Percentiles rank a stretch among this genome's conserved stretches.
Conservation (phyloP, 257 asterid genomes). For the Perilla frutescens region DNA sequence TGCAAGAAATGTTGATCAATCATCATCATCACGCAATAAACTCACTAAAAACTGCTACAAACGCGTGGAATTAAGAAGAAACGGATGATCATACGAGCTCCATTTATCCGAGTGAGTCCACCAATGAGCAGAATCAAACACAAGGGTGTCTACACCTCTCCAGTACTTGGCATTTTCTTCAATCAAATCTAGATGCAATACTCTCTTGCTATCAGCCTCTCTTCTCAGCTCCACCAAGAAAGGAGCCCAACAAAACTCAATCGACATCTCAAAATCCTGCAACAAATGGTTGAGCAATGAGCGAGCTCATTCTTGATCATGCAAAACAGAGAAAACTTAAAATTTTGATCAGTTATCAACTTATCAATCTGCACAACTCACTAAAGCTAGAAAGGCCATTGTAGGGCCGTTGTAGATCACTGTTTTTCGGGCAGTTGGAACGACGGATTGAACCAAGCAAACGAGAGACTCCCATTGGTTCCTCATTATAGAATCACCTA, state of each 20-base stretch:
- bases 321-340: neutral
- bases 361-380: constrained; percentile 36
- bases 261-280: constrained; percentile 89
- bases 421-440: constrained; percentile 70
- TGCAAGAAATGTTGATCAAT: constrained; percentile 34
- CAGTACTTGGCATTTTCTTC: constrained; percentile 92
- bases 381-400: constrained; percentile 90
- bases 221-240: constrained; percentile 75
- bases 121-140: constrained; percentile 96
- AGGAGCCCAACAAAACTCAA: constrained; percentile 93
- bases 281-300: neutral
- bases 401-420: constrained; percentile 82
- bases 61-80: neutral
- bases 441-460: constrained; percentile 81
- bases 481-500: constrained; percentile 92
- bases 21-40: constrained; percentile 2
- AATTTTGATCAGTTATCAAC: neutral
- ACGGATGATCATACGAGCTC: constrained; percentile 62
- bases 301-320: neutral
- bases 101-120: constrained; percentile 86
- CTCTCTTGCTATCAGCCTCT: constrained; percentile 64
- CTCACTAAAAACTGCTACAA: neutral
- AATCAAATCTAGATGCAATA: constrained; percentile 75
- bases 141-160: constrained; percentile 88
- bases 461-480: constrained; percentile 98